A percentile compares a stretch with the other conserved stretches of the same genome.
Conservation (phyloP, 805 yeast genomes). For the Myxozyma mucilagina region DNA sequence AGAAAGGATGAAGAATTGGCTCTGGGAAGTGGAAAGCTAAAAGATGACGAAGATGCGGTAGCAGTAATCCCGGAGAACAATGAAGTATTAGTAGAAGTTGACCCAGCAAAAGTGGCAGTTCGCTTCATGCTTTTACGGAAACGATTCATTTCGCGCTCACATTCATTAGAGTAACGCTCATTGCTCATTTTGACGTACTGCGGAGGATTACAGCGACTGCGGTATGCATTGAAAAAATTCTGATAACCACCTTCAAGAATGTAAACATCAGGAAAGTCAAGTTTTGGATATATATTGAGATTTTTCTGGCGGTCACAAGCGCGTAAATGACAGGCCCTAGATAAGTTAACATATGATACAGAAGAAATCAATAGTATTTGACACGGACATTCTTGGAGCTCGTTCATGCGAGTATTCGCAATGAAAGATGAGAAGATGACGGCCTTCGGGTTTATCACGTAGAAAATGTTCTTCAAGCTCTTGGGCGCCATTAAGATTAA, state of each 20-base stretch:
- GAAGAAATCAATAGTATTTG: neutral
- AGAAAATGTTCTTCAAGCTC: conserved; percentile 63
- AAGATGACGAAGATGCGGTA: conserved; percentile 1
- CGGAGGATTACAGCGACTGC: conserved; percentile 67
- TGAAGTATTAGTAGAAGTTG: neutral
- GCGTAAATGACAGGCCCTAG: conserved; percentile 70
- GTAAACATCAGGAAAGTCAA: conserved; percentile 85
- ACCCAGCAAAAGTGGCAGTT: conserved; percentile 8
- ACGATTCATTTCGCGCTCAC: conserved; percentile 56
- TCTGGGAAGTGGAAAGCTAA: conserved; percentile 2
- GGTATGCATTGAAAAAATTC: conserved; percentile 62
- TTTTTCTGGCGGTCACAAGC: conserved; percentile 77
- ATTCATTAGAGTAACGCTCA: conserved; percentile 46
- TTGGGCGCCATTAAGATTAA: conserved; percentile 70
- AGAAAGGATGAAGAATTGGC: neutral
- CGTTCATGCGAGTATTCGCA: conserved; percentile 92
- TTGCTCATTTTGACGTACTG: conserved; percentile 87
- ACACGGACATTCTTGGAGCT: conserved; percentile 72
- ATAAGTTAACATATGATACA: neutral
- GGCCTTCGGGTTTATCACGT: conserved; percentile 37
- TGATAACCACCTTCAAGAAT: conserved; percentile 91
- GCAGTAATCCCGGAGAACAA: neutral
- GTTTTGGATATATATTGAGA: conserved; percentile 71
- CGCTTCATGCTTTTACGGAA: conserved; percentile 49
- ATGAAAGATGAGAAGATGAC: conserved; percentile 73